These are phyloP conservation scores for Peronospora tabacina DNA, from an alignment of 352 stramenopile species.

Conservation along the genomic window DNA sequence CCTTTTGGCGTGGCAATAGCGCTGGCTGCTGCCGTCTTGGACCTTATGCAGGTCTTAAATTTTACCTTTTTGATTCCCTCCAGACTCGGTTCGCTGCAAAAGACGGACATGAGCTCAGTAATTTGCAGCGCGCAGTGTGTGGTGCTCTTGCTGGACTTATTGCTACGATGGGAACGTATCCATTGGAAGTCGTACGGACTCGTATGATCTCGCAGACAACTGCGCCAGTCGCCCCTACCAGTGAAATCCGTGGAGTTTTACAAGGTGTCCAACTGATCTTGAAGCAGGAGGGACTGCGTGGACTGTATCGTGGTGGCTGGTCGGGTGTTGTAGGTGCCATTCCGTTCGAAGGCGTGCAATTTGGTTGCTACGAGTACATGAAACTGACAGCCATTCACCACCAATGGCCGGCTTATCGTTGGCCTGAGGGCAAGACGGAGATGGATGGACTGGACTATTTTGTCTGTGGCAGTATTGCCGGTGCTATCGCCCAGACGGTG, in stretches of 20 bases:
- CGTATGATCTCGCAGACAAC: conserved; percentile 67
- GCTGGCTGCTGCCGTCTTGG: conserved; percentile 69
- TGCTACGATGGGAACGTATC: conserved; percentile 70
- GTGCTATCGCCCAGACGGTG: conserved; percentile 70
- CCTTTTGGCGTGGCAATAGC: conserved; percentile 76
- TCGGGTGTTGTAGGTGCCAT: conserved; percentile 63
- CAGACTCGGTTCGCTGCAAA: conserved; percentile 34
- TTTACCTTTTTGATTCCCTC: conserved; percentile 69
- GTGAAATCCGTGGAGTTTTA: conserved; percentile 47
- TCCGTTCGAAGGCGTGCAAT: conserved; percentile 78
- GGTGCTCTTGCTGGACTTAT: conserved; percentile 54
- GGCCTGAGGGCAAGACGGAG: conserved; percentile 55
- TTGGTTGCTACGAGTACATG: conserved; percentile 77
- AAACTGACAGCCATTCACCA: conserved; percentile 41
- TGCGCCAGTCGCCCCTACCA: conserved; percentile 19
- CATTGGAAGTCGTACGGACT: conserved; percentile 75
- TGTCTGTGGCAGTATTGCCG: conserved; percentile 61
- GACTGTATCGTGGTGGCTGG: conserved; percentile 63
- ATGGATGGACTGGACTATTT: conserved; percentile 74
- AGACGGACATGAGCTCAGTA: conserved; percentile 30
- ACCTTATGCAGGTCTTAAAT: conserved; percentile 74
- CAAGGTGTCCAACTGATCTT: conserved; percentile 59
- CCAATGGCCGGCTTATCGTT: conserved; percentile 54
- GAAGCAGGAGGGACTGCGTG: conserved; percentile 48
- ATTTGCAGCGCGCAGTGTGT: conserved; percentile 46